Evolutionary conservation across 306 rosid genomes (phyloP).

Genomic region (cucumber (Cucumis sativus)): DNA sequence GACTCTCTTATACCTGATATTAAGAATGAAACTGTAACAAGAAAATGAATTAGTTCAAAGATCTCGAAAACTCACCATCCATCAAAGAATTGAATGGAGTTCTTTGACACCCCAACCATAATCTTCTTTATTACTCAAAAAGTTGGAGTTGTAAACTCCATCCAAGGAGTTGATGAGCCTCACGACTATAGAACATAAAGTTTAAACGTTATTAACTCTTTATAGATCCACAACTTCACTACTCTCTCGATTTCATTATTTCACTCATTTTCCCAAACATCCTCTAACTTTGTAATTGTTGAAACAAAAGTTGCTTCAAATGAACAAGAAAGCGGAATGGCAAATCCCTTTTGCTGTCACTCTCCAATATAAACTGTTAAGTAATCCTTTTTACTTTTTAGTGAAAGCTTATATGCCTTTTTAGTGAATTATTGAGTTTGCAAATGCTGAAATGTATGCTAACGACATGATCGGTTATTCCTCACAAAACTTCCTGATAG

Average conservation of each 20-base stretch:
- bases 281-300: neutral
- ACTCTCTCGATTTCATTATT: too few relatives aligned
- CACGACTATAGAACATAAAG: too few relatives aligned
- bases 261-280: too few relatives aligned
- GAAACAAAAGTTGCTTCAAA: constrained; percentile 29
- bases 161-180: too few relatives aligned
- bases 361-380: neutral
- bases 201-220: too few relatives aligned
- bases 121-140: neutral
- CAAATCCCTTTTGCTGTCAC: neutral
- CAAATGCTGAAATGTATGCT: neutral
- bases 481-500: neutral
- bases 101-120: neutral
- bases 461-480: neutral
- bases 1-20: neutral
- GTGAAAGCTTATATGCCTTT: neutral
- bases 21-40: neutral
- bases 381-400: neutral
- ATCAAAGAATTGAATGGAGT: neutral
- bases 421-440: neutral
- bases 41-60: neutral
- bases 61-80: neutral
- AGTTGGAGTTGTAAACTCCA: too few relatives aligned
- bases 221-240: too few relatives aligned
- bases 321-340: constrained; percentile 17